Conservation (phyloP, 2,329 filamentous ascomycete species). For the Incumbomyces lentus region DNA sequence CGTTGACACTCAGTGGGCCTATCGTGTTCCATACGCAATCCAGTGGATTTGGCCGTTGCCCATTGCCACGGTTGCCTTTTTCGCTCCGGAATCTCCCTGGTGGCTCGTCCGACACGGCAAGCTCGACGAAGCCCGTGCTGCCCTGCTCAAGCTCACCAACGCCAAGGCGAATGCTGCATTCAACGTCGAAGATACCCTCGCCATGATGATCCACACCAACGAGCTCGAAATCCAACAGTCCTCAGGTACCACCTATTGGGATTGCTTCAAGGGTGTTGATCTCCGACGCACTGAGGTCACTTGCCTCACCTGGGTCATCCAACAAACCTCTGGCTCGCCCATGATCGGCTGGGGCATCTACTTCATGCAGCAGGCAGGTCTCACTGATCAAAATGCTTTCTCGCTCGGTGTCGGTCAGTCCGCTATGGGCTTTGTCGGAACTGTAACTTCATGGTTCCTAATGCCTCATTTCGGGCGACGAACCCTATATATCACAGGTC, state of each 20-base stretch:
- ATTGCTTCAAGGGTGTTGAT: conserved; percentile 27
- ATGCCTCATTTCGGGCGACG: conserved; percentile 24
- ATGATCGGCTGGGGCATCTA: conserved; percentile 56
- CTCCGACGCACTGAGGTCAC: conserved; percentile 35
- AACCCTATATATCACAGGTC: conserved; percentile 29
- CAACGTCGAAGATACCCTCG: conserved; percentile 23
- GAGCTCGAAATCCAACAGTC: conserved; percentile 21
- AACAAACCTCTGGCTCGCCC: conserved; percentile 54
- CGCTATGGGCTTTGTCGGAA: conserved; percentile 48
- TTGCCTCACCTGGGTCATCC: conserved; percentile 32
- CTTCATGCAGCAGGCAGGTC: conserved; percentile 43
- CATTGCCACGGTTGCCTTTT: conserved; percentile 16
- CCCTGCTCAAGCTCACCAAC: conserved; percentile 35
- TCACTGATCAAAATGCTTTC: conserved; percentile 27
- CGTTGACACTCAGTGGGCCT: conserved; percentile 25
- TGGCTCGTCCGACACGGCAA: conserved; percentile 42
- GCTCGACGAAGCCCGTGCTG: conserved; percentile 37
- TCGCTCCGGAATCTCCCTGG: conserved; percentile 41
- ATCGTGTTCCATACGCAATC: conserved; percentile 29
- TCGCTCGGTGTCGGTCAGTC: conserved; percentile 48
- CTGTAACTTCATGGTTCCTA: conserved; percentile 40
- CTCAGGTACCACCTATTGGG: conserved; percentile 22
- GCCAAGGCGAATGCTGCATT: conserved; percentile 21
- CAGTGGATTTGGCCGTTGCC: conserved; percentile 24
- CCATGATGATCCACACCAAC: conserved; percentile 23